These are phyloP conservation scores for Lactarius pseudohatsudake DNA, from an alignment of 768 basidiomycete genomes.

Conservation along the genomic window DNA sequence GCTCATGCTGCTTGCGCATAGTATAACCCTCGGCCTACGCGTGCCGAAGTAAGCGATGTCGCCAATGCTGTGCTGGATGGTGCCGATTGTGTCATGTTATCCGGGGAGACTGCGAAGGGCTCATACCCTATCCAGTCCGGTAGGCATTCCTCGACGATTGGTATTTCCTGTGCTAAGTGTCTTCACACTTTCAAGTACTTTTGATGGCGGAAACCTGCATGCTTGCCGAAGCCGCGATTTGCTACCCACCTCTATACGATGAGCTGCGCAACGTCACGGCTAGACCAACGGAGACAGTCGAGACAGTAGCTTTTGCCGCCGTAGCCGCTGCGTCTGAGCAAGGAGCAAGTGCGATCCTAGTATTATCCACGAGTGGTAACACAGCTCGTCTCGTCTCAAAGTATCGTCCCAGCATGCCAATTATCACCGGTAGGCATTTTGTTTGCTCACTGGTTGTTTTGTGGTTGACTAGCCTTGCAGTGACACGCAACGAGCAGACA, in stretches of 20 bases:
- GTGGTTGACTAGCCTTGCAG: conserved; percentile 40
- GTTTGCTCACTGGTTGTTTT: conserved; percentile 1
- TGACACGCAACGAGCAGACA: conserved; percentile 95
- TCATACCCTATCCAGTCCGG: conserved; percentile 94
- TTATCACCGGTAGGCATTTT: conserved; percentile 76
- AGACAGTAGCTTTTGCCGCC: conserved; percentile 95
- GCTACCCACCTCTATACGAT: conserved; percentile 92
- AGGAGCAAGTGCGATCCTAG: conserved; percentile 90
- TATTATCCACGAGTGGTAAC: conserved; percentile 95
- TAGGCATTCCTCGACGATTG: conserved; percentile 37
- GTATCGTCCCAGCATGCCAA: conserved; percentile 90
- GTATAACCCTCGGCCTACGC: conserved; percentile 98
- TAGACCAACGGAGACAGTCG: conserved; percentile 89
- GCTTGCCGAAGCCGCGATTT: conserved; percentile 93
- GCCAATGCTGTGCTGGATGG: conserved; percentile 99
- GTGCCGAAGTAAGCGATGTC: conserved; percentile 98
- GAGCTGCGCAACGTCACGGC: conserved; percentile 77
- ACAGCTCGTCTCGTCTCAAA: conserved; percentile 95
- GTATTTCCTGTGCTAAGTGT: neutral
- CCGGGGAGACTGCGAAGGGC: conserved; percentile 99
- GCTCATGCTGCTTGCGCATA: conserved; percentile 35
- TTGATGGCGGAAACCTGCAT: conserved; percentile 99
- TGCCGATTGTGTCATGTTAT: conserved; percentile 99
- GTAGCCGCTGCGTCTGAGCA: conserved; percentile 96
- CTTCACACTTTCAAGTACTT: conserved; percentile 53